Base-by-base conservation (phyloP, 305 asterid species). In the Rubia balearica region DNA sequence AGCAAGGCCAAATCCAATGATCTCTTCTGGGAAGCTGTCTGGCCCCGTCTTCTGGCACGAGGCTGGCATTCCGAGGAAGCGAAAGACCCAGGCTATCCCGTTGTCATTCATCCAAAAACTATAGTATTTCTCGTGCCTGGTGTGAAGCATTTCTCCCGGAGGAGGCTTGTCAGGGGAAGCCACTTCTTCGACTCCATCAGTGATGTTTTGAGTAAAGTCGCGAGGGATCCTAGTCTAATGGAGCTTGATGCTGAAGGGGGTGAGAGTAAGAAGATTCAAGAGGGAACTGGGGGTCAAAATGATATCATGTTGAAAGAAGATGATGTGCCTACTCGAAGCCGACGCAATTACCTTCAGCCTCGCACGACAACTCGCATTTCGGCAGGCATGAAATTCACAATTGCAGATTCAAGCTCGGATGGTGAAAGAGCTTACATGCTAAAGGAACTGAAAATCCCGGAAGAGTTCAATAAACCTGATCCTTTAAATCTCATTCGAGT, bases 41-140 rank as follows among this genome's bases (percentile, higher is more conserved):
- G 97, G 97, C 97, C 96, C 1, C 96, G 93, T 73, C 80, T 90
- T 68, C 74, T 90, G 67, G 97, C 91, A 21, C 74, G 90, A 77
- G 97, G 97, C 24, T 90, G 97, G 97, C 88, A 83, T 64, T 85
- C 93, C 0, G 94, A 87, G 85, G 85, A 85, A 78, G 88, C 96
- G 46, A 75, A 77, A n/a, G 78, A 84, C 71, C 85, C 70, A 36
- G 83, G 75, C 13, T 83, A 80, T 56, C 63, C 75, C 49, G 74
- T 71, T 68, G 74, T 73, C 68, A 21, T 51, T 51, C 59, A 51
- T 17, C 69, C 84, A 1, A 90, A 78, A 73, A 66, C 77, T 6
- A 69, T 85, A 76, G 96, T 90, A 77, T 90, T 88, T 77, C 85
- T 90, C 36, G 63, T 83, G 74, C 97, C 96, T 0, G 96, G 87